These are phyloP conservation scores for Ceriops decandra DNA, from an alignment of 345 rosid species.

Conservation along the genomic window DNA sequence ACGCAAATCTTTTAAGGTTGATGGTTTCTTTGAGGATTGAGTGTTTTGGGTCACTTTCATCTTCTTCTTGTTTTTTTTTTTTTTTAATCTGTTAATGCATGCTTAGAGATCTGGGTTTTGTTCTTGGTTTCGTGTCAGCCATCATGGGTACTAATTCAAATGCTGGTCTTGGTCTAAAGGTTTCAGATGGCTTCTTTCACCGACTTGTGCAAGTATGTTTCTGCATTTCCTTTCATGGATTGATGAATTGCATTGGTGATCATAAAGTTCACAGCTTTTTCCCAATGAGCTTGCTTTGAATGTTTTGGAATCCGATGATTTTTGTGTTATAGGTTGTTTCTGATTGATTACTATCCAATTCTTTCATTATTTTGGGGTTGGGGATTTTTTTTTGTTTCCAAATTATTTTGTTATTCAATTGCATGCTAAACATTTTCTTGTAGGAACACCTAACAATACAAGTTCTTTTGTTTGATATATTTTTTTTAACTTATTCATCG, in stretches of 20 bases:
- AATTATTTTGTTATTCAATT: conserved; percentile 24
- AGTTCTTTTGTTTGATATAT: conserved; percentile 18
- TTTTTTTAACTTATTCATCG: conserved; percentile 43
- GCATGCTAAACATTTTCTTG: conserved; percentile 23
- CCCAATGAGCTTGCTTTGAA: conserved; percentile 45
- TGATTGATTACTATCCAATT: conserved; percentile 40
- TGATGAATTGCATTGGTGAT: conserved; percentile 36
- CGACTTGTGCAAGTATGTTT: conserved; percentile 37
- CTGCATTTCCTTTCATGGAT: conserved; percentile 27
- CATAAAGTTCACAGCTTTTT: conserved; percentile 28
- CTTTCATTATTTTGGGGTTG: conserved; percentile 76
- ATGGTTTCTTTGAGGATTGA: conserved; percentile 47
- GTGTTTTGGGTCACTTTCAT: conserved; percentile 17
- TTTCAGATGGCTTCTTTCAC: conserved; percentile 36
- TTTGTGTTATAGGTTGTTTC: conserved; percentile 55
- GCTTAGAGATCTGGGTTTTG: conserved; percentile 18
- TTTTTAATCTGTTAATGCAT: conserved; percentile 18
- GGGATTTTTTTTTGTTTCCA: conserved; percentile 13
- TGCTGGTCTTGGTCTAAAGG: conserved; percentile 41
- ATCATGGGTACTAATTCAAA: conserved; percentile 43
- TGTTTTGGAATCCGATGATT: conserved; percentile 92
- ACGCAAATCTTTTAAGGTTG: conserved; percentile 21
- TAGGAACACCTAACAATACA: conserved; percentile 37
- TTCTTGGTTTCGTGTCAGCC: conserved; percentile 15
- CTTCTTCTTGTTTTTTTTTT: conserved; percentile 3